phyloP scores from a whole-genome alignment of 805 yeast species.

The Suhomyces kilbournensis region DNA sequence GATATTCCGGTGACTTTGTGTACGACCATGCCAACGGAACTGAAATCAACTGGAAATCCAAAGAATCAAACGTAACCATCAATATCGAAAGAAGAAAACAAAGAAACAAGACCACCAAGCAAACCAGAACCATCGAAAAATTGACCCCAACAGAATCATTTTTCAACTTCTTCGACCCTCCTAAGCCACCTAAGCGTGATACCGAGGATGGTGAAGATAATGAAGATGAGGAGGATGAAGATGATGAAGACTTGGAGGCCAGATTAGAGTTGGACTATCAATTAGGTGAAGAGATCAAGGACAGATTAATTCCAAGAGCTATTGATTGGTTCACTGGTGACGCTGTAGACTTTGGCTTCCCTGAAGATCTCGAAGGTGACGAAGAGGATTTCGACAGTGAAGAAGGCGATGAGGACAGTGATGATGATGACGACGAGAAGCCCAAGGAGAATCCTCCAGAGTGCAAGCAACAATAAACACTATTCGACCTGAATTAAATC shows the following conservation, averaged over 20 bases:
- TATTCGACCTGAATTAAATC: background rate
- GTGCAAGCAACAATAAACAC: conserved; percentile 61
- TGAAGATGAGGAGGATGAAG: conserved; percentile 54
- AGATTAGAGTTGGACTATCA: conserved; percentile 90
- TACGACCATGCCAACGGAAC: conserved; percentile 96
- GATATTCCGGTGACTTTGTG: conserved; percentile 92
- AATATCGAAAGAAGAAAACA: conserved; percentile 92
- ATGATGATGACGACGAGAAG: conserved; percentile 60
- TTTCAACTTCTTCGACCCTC: conserved; percentile 95
- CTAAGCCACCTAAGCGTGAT: conserved; percentile 57
- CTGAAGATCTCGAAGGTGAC: conserved; percentile 59
- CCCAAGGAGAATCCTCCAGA: conserved; percentile 68
- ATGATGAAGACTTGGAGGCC: conserved; percentile 72
- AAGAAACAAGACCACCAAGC: conserved; percentile 94
- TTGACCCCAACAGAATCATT: conserved; percentile 92
- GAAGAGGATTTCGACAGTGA: conserved; percentile 61
- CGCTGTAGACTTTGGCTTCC: conserved; percentile 71
- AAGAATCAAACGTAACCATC: conserved; percentile 80
- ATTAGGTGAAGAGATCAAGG: conserved; percentile 94
- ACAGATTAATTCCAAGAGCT: conserved; percentile 92
- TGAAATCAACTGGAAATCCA: conserved; percentile 77
- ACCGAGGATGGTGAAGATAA: conserved; percentile 51
- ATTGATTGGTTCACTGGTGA: conserved; percentile 98
- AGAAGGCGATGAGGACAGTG: conserved; percentile 59
- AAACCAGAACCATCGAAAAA: conserved; percentile 93